Percentiles rank a stretch among this genome's conserved stretches.
These are phyloP conservation scores for Trichosporon coremiiforme DNA, from an alignment of 1,284 basidiomycete species.

Conservation along the genomic window DNA sequence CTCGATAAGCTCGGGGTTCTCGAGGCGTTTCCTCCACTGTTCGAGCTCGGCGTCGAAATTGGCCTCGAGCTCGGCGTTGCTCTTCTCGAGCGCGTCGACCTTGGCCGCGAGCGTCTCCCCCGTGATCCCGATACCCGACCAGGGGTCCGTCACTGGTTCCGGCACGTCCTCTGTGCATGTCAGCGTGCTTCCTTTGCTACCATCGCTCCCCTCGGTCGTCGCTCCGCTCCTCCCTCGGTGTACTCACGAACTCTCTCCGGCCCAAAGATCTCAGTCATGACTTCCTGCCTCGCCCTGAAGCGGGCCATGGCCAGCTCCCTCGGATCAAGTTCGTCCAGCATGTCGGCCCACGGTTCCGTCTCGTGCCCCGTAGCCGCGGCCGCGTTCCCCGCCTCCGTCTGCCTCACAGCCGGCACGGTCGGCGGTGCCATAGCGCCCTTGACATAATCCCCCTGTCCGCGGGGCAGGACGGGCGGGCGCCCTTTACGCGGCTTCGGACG, in stretches of 20 bases:
- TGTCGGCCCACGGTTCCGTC: slow-evolving; percentile 52
- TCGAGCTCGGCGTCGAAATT: slow-evolving; percentile 36
- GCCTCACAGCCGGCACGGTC: neutral
- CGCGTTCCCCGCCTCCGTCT: neutral
- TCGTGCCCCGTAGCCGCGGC: neutral
- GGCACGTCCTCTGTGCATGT: slow-evolving; percentile 25
- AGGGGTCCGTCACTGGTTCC: slow-evolving; percentile 35
- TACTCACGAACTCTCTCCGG: slow-evolving; percentile 50
- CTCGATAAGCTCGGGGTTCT: slow-evolving; percentile 20
- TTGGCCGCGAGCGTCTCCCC: slow-evolving; percentile 48
- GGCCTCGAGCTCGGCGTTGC: slow-evolving; percentile 46
- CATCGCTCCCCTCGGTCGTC: too few relatives aligned
- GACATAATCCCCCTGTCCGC: slow-evolving; percentile 31
- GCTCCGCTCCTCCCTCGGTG: neutral
- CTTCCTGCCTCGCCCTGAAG: slow-evolving; percentile 50
- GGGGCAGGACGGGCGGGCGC: neutral
- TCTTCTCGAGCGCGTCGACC: slow-evolving; percentile 44
- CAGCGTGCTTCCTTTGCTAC: too few relatives aligned
- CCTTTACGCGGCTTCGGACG: slow-evolving; percentile 11
- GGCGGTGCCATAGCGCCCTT: slow-evolving; percentile 33
- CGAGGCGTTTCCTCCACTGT: slow-evolving; percentile 31
- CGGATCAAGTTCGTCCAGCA: slow-evolving; percentile 50
- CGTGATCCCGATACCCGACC: slow-evolving; percentile 45
- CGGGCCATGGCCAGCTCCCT: slow-evolving; percentile 51
- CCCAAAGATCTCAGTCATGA: slow-evolving; percentile 50